These are phyloP conservation scores for Penstemon davidsonii DNA, from an alignment of 257 asterid genomes.

Conservation along the genomic window DNA sequence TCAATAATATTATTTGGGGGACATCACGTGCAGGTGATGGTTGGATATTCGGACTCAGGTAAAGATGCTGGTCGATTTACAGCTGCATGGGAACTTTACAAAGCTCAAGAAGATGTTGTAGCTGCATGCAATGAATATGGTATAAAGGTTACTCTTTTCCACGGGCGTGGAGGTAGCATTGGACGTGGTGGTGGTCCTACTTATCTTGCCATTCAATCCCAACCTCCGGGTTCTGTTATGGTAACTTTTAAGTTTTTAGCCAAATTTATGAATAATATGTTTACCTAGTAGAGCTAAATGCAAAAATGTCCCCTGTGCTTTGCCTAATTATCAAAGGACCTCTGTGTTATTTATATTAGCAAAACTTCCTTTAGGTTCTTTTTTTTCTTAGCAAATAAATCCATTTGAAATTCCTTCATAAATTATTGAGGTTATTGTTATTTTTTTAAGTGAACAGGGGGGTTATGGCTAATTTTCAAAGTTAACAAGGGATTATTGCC, in stretches of 20 bases:
- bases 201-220: conserved; percentile 92
- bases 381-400: no score
- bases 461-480: no score
- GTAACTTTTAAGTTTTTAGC: conserved; percentile 39
- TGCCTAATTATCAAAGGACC: no score
- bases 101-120: conserved; percentile 95
- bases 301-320: no score
- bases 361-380: no score
- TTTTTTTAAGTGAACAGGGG: no score
- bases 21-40: conserved; percentile 69
- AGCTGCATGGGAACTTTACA: conserved; percentile 99
- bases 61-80: conserved; percentile 96
- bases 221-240: conserved; percentile 98
- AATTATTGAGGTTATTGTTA: no score
- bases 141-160: conserved; percentile 88
- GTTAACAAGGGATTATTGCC: no score
- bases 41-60: conserved; percentile 97
- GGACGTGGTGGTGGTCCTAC: conserved; percentile 99
- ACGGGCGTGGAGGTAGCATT: conserved; percentile 99
- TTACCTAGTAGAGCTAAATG: no score
- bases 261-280: conserved; percentile 2
- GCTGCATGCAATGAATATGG: conserved; percentile 90
- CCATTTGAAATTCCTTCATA: no score
- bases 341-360: no score
- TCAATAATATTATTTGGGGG: neutral